Base-by-base conservation (phyloP, 306 rosid species). In the Lathyrus aphaca region DNA sequence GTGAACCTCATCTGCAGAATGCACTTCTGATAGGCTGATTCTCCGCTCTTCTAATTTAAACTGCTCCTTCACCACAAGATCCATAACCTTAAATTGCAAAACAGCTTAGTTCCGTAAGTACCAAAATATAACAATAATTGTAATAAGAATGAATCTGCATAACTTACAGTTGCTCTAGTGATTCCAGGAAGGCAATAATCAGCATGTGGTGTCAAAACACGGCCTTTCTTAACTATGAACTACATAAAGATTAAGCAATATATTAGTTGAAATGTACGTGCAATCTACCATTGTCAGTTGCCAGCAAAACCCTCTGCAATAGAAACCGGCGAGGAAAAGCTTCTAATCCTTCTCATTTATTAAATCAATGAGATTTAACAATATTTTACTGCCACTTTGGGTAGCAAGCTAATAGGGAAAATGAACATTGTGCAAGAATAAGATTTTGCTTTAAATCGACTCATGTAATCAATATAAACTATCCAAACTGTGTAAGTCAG, bases 121-220 rank as follows among this genome's bases (percentile, higher is more conserved):
- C 57, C 71, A 40, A 62, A 60, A 61, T 54, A 54, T 13, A 74
- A 43, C n/a, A 68, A 37, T 51, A 25, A 50, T 54, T 25, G 29
- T 3, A 25, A 3, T 25, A 25, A 25, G 29, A 25, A 21, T 21
- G 6, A 68, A n/a, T 8, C 40, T 53, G 10, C 6, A 29, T 44
- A 66, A 82, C 88, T 73, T 72, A 91, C 97, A 55, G 95, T 88
- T 68, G 95, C 90, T 65, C 95, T 82, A 63, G 97, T 91, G 35
- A 91, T 83, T 49, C 97, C 95, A 64, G 97, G 97, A 74, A 91
- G 95, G 74, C 97, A 86, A 68, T 86, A 91, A 79, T 91, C 97
- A 72, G 97, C 95, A 78, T 84, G 95, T 21, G 97, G 92, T 15
- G 97, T 88, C 78, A 84, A 73, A 63, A 91, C 90, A 61, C 65